These are phyloP conservation scores for Trichoderma sp. DNA, from an alignment of 2,329 filamentous ascomycete genomes.

Conservation along the genomic window DNA sequence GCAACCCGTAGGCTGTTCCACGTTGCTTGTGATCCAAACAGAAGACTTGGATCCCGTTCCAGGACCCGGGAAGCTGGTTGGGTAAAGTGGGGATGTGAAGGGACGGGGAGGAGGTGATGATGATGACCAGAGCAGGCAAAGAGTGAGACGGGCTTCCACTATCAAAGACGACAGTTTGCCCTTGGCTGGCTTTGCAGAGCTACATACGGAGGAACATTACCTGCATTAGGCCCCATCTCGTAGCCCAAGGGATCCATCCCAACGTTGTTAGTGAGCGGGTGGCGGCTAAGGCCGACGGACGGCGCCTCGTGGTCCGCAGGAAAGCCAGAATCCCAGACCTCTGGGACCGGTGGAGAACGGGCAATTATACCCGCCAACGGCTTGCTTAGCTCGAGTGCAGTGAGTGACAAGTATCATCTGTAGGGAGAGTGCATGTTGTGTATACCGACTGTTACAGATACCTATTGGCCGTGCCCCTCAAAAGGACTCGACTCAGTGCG, in stretches of 20 bases:
- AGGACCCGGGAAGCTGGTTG: conserved; percentile 30
- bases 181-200: not conserved
- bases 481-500: not conserved
- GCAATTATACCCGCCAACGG: not conserved
- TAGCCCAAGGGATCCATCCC: not conserved
- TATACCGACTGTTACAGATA: not conserved
- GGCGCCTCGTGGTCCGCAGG: conserved; percentile 1
- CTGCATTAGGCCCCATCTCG: not conserved
- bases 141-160: not conserved
- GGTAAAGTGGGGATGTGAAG: conserved; percentile 1
- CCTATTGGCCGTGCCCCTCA: not conserved
- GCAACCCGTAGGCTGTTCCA: not conserved
- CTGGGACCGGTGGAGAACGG: conserved; percentile 13
- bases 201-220: not conserved
- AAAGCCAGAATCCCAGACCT: conserved; percentile 8
- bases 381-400: not conserved
- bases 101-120: not conserved
- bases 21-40: not conserved
- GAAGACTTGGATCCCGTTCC: not conserved
- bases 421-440: not conserved
- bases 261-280: not conserved
- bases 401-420: not conserved
- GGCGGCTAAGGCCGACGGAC: conserved; percentile 17
- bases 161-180: too few relatives aligned
- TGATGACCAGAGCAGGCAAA: not conserved